These are phyloP conservation scores for Scutellaria baicalensis DNA, from an alignment of 257 asterid species.

Conservation along the genomic window DNA sequence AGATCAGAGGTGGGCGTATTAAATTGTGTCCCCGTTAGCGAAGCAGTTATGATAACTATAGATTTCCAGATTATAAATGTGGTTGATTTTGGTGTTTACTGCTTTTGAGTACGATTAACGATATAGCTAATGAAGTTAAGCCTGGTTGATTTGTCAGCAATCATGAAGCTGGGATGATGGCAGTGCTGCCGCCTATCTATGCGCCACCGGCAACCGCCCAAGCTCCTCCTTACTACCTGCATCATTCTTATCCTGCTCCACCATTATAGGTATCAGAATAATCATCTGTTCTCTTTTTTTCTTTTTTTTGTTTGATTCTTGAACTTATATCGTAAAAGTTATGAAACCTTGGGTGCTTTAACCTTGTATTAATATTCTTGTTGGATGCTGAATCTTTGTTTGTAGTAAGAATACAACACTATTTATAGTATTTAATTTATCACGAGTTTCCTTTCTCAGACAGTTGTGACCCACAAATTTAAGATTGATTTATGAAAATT, in stretches of 20 bases:
- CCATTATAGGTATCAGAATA: slow-evolving; percentile 24
- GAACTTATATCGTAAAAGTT: neutral
- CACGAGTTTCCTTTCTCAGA: no score
- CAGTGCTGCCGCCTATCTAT: slow-evolving; percentile 25
- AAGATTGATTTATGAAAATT: no score
- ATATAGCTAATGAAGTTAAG: neutral
- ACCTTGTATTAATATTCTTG: neutral
- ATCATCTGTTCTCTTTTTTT: neutral
- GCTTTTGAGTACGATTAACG: neutral
- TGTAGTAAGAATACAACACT: neutral
- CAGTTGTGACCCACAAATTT: no score
- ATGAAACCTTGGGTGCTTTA: neutral
- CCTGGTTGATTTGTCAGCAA: slow-evolving; percentile 29
- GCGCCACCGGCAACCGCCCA: slow-evolving; percentile 27
- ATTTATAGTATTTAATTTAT: neutral
- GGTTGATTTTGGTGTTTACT: neutral
- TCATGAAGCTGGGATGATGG: slow-evolving; percentile 36
- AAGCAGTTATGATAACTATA: no score
- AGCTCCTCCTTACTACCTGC: slow-evolving; percentile 40
- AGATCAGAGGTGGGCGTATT: no score
- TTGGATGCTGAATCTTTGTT: neutral
- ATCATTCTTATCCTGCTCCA: slow-evolving; percentile 41
- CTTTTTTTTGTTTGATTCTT: neutral
- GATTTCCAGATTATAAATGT: no score
- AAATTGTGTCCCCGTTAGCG: no score